Base-by-base conservation (phyloP, 2,329 filamentous ascomycete genomes). In the Alternaria consortialis region DNA sequence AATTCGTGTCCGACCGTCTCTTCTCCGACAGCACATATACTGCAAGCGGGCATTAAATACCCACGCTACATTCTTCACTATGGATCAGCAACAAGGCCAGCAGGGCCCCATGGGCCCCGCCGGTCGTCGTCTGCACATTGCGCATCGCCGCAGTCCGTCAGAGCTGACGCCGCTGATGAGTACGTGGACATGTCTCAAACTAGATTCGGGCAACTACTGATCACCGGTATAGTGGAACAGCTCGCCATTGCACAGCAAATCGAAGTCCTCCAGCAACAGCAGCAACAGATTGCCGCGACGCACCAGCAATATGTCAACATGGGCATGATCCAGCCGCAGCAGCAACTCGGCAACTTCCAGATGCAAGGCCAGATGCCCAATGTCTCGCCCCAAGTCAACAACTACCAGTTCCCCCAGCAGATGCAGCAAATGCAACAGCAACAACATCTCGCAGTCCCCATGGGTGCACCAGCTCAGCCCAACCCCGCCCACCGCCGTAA, bases 281-380 rank as follows among this genome's bases (percentile, higher is more conserved):
- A 98, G 80, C 94, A 98, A 81, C 94, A 97, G 79, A 96, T 98
- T 77, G 92, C 96, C 82, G 93, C 93, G 72, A 95, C 93, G 67
- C 93, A 97, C 77, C 94, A 97, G 82, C 94, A 98, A 82, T 97
- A 97, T 84, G 91, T 97, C 74, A 97, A 95, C 80, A 94, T 97
- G 91, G 93, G 93, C 79, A 93, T 98, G 87, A 90, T 98, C 74
- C 90, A 91, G 70, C 90, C 92, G 54, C 91, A 91, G 74, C 94
- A 97, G 82, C 87, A 88, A 70, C 84, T 97, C 61, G 87, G 88
- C 66, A 76, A 77, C 62, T 79, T 79, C 62, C 76, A 75, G 68
- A 78, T 78, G 80, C 93, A 94, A 82, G 87, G 88, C 62, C 88
- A 90, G 79, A 91, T 97, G 86, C 84, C 88, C 71, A 92, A 91